phyloP scores from a whole-genome alignment of 176 grass and related monocot genomes.

The Pontederia paniculata region DNA sequence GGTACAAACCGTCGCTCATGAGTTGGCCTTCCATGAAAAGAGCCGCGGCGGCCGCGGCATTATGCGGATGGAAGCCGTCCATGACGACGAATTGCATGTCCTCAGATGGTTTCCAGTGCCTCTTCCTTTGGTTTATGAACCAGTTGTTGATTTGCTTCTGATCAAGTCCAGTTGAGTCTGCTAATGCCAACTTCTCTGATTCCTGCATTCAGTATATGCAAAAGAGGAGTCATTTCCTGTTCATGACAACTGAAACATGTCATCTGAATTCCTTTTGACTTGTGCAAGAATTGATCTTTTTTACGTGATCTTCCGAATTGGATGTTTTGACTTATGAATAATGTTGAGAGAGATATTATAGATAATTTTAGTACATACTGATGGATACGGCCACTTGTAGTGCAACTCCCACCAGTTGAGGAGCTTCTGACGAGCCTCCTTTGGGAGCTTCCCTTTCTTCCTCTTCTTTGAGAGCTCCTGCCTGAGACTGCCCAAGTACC shows the following conservation, averaged over 20 bases:
- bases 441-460: constrained; percentile 86
- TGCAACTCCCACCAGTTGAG: constrained; percentile 90
- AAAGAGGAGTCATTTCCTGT: background rate
- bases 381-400: constrained; percentile 94
- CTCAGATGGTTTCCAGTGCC: constrained; percentile 85
- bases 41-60: constrained; percentile 12
- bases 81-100: constrained; percentile 40
- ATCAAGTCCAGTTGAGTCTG: constrained; percentile 72
- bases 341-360: background rate
- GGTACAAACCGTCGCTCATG: constrained; percentile 28
- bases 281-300: background rate
- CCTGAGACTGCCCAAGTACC: constrained; percentile 56
- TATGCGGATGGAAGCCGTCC: constrained; percentile 43
- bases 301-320: background rate
- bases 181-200: constrained; percentile 65
- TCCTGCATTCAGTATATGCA: constrained; percentile 28
- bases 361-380: constrained; percentile 32
- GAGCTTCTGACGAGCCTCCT: constrained; percentile 75
- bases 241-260: too few relatives aligned
- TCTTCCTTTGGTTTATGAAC: constrained; percentile 98
- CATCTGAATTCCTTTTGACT: too few relatives aligned
- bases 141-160: constrained; percentile 98
- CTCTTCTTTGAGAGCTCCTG: constrained; percentile 83
- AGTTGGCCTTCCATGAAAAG: constrained; percentile 44
- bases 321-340: background rate